Evolutionary conservation across 2,329 filamentous ascomycete species (phyloP).

Genomic region (Didymella glomerata): DNA sequence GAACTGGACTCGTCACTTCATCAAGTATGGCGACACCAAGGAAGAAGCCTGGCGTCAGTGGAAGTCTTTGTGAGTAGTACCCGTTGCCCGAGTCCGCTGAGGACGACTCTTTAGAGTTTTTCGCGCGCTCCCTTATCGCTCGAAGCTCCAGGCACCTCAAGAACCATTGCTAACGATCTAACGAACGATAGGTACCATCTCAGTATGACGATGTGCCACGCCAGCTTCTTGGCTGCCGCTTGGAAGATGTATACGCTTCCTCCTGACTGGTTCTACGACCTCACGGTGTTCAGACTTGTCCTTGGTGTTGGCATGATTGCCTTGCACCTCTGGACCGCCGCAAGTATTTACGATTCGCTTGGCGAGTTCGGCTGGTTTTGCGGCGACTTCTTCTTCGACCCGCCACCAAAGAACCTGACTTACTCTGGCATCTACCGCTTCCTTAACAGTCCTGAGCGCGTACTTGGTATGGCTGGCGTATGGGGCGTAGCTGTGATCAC

Average conservation of each 20-base stretch:
- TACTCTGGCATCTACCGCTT: constrained; percentile 98
- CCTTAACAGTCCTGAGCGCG: constrained; percentile 94
- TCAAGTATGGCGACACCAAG: constrained; percentile 92
- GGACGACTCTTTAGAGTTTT: not conserved
- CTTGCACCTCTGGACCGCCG: constrained; percentile 89
- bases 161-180: not conserved
- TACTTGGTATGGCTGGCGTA: constrained; percentile 91
- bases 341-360: constrained; percentile 92
- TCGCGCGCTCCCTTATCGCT: not conserved
- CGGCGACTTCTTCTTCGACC: constrained; percentile 97
- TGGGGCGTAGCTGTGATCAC: constrained; percentile 96
- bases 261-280: constrained; percentile 84
- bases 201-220: constrained; percentile 88
- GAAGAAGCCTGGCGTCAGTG: constrained; percentile 97
- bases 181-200: constrained; percentile 71
- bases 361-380: constrained; percentile 99
- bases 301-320: constrained; percentile 81
- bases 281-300: constrained; percentile 85
- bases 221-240: constrained; percentile 86
- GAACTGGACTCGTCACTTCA: constrained; percentile 95
- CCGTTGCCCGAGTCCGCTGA: not conserved
- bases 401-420: constrained; percentile 79
- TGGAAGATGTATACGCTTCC: constrained; percentile 98
- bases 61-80: constrained; percentile 72
- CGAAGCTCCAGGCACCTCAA: not conserved